Base-by-base conservation (phyloP, 495 filamentous ascomycete genomes). In the Cryomyces minteri region DNA sequence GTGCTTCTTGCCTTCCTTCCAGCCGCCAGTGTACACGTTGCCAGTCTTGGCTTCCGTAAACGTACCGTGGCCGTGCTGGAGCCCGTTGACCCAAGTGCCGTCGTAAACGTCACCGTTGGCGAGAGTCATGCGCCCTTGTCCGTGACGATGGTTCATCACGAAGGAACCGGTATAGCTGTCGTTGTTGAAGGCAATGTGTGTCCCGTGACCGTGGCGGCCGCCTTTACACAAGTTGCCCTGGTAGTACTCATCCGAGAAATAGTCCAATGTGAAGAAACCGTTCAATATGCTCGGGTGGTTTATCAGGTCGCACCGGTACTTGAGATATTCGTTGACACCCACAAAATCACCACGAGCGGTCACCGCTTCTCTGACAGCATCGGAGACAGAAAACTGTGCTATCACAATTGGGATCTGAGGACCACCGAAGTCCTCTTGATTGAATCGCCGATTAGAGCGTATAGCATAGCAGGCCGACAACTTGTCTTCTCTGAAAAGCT, bases 11-110 rank as follows among this genome's bases (percentile, higher is more conserved):
- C 74, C 73, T 41, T 73, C 63, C 55, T 73, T 72, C 64, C 73
- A 82, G 18, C 72, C 74, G 10, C 77, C 77, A 4, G 69, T 69
- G 49, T 78, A 82, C 40, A 71, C 71, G 53, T 80, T 80, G 33
- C 74, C 74, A 0, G 74, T 78, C 41, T 64, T 62, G 43, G 63
- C 68, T 46, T 79, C 75, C 31, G 70, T 62, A 47, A 71, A 73
- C 8, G 65, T 70, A 40, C 77, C 77, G 39, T 73, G 64, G 14
- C 77, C 77, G 46, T 77, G 69, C 39, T 67, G 72, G 34, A 71
- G 62, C 53, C 72, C 68, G 40, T 68, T 62, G 10, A 60, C 57
- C 71, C 71, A 82, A 40, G 69, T 64, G 18, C 77, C 77, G 6
- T 70, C 67, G 56, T 82, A 80, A 8, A 63, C 71, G 52, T 82